These are phyloP conservation scores for Fusarium circinatum DNA, from an alignment of 2,329 filamentous ascomycete genomes.

Conservation along the genomic window DNA sequence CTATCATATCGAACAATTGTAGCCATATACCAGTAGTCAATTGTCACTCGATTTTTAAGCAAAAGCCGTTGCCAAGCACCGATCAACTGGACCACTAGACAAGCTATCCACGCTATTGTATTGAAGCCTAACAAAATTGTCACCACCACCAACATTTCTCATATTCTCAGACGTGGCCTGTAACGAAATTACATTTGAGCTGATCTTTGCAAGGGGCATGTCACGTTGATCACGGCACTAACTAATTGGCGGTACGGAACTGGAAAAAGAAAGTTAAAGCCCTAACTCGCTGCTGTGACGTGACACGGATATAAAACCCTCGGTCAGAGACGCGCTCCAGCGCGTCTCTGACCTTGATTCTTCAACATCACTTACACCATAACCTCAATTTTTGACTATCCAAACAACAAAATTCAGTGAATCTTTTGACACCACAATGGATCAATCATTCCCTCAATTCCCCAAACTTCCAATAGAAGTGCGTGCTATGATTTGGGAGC, in stretches of 20 bases:
- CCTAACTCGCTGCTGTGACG: not conserved
- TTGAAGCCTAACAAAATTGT: not conserved
- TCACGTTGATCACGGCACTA: not conserved
- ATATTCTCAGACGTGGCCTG: not conserved
- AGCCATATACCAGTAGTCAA: not conserved
- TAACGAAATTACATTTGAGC: not conserved
- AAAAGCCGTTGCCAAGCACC: too few relatives aligned
- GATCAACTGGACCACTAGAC: not conserved
- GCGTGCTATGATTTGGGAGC: constrained; percentile 40
- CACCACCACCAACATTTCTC: not conserved
- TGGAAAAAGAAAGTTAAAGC: not conserved
- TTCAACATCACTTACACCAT: not conserved
- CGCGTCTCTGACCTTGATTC: constrained; percentile 15
- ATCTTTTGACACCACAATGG: not conserved
- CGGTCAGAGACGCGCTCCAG: not conserved
- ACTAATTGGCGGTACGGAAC: not conserved
- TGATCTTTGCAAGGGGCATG: not conserved
- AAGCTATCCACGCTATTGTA: not conserved
- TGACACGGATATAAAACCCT: not conserved
- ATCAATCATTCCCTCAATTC: constrained; percentile 35
- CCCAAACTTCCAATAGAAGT: constrained; percentile 39
- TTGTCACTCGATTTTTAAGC: too few relatives aligned
- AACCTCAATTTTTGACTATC: too few relatives aligned
- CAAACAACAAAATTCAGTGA: not conserved
- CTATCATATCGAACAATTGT: not conserved